These are phyloP conservation scores for Chrysanthemum makinoi DNA, from an alignment of 129 eudicot genomes.

Conservation along the genomic window DNA sequence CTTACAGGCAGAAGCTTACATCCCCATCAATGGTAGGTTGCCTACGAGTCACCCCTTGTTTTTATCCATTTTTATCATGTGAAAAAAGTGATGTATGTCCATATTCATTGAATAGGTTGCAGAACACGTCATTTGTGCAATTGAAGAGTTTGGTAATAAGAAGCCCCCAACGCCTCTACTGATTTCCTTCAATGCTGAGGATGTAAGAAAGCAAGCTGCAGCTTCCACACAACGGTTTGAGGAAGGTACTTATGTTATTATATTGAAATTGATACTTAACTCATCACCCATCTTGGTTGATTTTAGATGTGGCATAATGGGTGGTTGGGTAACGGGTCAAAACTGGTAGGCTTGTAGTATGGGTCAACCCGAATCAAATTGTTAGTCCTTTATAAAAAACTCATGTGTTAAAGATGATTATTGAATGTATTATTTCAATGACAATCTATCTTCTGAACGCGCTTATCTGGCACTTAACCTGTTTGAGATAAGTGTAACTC, in stretches of 20 bases:
- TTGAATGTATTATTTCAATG: neutral
- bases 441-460: neutral
- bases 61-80: neutral
- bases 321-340: neutral
- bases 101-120: conserved; percentile 53
- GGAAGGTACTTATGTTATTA: conserved; percentile 53
- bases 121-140: conserved; percentile 64
- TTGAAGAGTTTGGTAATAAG: conserved; percentile 70
- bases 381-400: neutral
- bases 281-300: conserved; percentile 8
- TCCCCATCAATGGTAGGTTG: conserved; percentile 75
- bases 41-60: conserved; percentile 7
- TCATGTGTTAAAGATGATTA: neutral
- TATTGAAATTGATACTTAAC: conserved; percentile 3
- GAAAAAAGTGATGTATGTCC: neutral
- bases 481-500: neutral
- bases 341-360: neutral
- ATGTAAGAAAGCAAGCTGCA: conserved; percentile 91
- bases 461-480: neutral
- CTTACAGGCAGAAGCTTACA: conserved; percentile 61
- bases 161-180: conserved; percentile 70
- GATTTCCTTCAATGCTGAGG: conserved; percentile 77
- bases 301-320: neutral
- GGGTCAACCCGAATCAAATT: no score
- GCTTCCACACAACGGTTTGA: conserved; percentile 88